Evolutionary conservation across 1,284 basidiomycete species (phyloP).

Genomic region (Trichosporon asahii): DNA sequence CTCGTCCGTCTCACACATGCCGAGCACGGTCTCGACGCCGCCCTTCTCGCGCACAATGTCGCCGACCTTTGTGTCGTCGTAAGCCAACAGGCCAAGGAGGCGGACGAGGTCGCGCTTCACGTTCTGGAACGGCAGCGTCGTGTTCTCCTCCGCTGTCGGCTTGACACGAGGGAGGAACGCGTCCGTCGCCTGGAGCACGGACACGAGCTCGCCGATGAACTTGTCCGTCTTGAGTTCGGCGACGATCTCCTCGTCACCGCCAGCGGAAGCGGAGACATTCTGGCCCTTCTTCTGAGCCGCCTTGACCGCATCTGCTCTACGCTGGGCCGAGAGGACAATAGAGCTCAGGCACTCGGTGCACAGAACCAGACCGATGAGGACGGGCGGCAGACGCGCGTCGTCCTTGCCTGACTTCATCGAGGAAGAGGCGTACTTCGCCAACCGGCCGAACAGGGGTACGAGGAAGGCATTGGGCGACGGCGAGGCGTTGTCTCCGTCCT

Average conservation of each 20-base stretch:
- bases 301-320: slow-evolving; percentile 10
- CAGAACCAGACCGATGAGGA: slow-evolving; percentile 73
- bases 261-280: not conserved
- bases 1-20: slow-evolving; percentile 82
- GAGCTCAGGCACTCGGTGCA: slow-evolving; percentile 59
- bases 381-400: slow-evolving; percentile 54
- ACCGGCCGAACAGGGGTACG: slow-evolving; percentile 20
- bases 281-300: not conserved
- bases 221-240: slow-evolving; percentile 46
- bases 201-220: slow-evolving; percentile 61
- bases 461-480: slow-evolving; percentile 26
- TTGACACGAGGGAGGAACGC: slow-evolving; percentile 71
- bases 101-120: slow-evolving; percentile 64
- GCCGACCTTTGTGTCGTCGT: slow-evolving; percentile 63
- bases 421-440: slow-evolving; percentile 30
- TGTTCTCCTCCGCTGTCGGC: slow-evolving; percentile 46
- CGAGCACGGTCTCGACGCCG: slow-evolving; percentile 75
- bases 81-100: slow-evolving; percentile 68
- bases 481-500: slow-evolving; percentile 7
- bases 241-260: slow-evolving; percentile 33
- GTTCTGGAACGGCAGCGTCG: slow-evolving; percentile 65
- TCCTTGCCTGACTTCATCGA: slow-evolving; percentile 35
- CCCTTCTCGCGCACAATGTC: slow-evolving; percentile 66
- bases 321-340: slow-evolving; percentile 51
- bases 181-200: slow-evolving; percentile 66